These are phyloP conservation scores for Glarea lozoyensis DNA, from an alignment of 495 filamentous ascomycete genomes.

Conservation along the genomic window DNA sequence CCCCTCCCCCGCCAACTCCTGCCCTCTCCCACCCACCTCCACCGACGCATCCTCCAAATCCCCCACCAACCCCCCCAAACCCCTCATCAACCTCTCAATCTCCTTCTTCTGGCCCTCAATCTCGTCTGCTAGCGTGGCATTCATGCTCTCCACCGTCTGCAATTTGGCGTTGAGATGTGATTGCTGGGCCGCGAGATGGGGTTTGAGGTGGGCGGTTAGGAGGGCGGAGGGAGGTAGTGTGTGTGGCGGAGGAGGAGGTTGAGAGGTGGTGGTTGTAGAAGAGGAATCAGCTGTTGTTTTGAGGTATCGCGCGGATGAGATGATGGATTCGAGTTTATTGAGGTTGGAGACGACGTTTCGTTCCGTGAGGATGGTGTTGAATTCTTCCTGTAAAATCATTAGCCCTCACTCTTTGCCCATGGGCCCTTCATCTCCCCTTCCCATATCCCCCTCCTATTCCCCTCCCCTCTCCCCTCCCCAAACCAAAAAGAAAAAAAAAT, in stretches of 20 bases:
- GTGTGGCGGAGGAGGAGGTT: constrained; percentile 43
- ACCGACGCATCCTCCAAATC: constrained; percentile 51
- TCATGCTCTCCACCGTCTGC: constrained; percentile 52
- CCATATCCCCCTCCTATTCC: background rate
- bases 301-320: constrained; percentile 55
- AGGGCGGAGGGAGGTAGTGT: constrained; percentile 59
- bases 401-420: constrained; percentile 8
- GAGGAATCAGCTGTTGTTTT: constrained; percentile 26
- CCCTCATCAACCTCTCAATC: constrained; percentile 56
- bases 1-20: constrained; percentile 37
- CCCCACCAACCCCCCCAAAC: constrained; percentile 55
- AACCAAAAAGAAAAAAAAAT: background rate
- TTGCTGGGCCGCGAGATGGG: constrained; percentile 53
- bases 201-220: constrained; percentile 60
- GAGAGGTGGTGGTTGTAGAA: too few species aligned
- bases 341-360: constrained; percentile 62
- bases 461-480: background rate
- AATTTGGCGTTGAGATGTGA: constrained; percentile 51
- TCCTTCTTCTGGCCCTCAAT: constrained; percentile 62
- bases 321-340: constrained; percentile 74
- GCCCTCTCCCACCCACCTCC: constrained; percentile 26
- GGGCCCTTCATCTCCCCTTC: background rate
- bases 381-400: constrained; percentile 52
- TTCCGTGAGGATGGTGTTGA: constrained; percentile 64
- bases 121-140: constrained; percentile 50